Base-by-base conservation (phyloP, 305 asterid genomes). In the Fraxinus angustifolia region DNA sequence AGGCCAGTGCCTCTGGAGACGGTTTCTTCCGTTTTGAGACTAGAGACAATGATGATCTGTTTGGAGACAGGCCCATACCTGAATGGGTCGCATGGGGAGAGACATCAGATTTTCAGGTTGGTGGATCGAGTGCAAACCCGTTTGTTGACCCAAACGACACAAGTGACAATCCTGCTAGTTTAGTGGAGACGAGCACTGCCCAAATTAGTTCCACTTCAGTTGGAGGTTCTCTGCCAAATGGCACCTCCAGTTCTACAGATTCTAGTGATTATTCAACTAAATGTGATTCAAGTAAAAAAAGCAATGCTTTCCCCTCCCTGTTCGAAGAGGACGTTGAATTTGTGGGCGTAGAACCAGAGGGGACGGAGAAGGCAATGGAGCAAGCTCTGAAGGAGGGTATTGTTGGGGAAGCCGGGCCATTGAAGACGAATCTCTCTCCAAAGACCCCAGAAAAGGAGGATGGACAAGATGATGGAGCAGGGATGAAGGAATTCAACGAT, bases 271-370 rank as follows among this genome's bases (percentile, higher is more conserved):
- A 85, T 81, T 83, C 88, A 14, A 68, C 83, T 34, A 88, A 85
- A 77, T 85, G 91, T 16, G 89, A 84, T 50, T 77, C 90, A 19
- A 81, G 87, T 77, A 83, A 78, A 77, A 89, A 87, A 85, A 78
- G 80, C 79, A 85, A 80, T 45, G 76, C 85, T 28, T 90, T 90
- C n/a, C 98, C 94, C 12, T 96, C 97, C 45, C 84, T 96, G 86
- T 96, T 96, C 70, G 98, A 96, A 87, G 99, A 96, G 90, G 99
- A 94, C 56, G 97, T 93, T 21, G 97, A 96, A 87, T 96, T 96
- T 83, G 97, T 96, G 56, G 99, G 98, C 4, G 97, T 91, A 12
- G 98, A 94, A 85, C 78, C 90, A 48, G 99, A 93, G 86, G 98
- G 98, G 12, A 90, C 95, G 0, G 98, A 93, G 86, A 96, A 90